These are phyloP conservation scores for Zygosaccharomyces kombuchaensis DNA, from an alignment of 805 yeast genomes.

Conservation along the genomic window DNA sequence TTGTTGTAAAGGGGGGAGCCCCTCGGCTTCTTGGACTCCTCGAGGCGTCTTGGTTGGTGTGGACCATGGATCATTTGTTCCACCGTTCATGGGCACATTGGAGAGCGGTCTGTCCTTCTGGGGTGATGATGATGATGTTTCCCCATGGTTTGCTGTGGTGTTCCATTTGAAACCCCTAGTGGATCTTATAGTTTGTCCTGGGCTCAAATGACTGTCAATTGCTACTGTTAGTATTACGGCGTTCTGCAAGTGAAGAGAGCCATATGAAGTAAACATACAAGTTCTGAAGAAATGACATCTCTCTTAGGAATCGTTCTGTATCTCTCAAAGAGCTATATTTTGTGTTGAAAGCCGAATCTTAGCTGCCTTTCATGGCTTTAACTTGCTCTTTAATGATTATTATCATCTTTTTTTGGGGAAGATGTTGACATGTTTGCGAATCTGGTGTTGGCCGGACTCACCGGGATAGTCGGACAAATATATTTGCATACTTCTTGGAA, in stretches of 20 bases:
- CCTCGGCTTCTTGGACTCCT: background rate
- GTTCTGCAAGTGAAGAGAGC: background rate
- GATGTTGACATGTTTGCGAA: background rate
- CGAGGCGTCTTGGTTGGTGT: conserved; percentile 13
- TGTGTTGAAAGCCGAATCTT: background rate
- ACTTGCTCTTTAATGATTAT: background rate
- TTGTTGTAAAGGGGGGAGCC: conserved; percentile 9
- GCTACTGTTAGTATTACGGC: conserved; percentile 8
- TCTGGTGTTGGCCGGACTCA: background rate
- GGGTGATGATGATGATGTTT: conserved; percentile 8
- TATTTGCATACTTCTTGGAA: background rate
- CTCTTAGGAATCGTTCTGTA: background rate
- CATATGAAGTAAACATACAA: conserved; percentile 22
- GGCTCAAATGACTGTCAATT: conserved; percentile 37
- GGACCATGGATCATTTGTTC: conserved; percentile 11
- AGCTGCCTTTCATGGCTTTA: background rate
- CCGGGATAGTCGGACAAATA: background rate
- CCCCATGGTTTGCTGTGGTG: conserved; percentile 15
- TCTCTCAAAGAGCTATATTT: background rate
- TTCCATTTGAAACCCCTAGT: conserved; percentile 45
- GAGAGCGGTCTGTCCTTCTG: conserved; percentile 8
- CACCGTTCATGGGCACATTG: conserved; percentile 8
- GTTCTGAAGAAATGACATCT: conserved; percentile 31
- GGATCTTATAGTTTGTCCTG: conserved; percentile 45
- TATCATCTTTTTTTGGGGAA: background rate